Evolutionary conservation across 83 land plant species (phyloP), one percentile per base, ranked within the genome.

Genomic region (Picea abies): DNA sequence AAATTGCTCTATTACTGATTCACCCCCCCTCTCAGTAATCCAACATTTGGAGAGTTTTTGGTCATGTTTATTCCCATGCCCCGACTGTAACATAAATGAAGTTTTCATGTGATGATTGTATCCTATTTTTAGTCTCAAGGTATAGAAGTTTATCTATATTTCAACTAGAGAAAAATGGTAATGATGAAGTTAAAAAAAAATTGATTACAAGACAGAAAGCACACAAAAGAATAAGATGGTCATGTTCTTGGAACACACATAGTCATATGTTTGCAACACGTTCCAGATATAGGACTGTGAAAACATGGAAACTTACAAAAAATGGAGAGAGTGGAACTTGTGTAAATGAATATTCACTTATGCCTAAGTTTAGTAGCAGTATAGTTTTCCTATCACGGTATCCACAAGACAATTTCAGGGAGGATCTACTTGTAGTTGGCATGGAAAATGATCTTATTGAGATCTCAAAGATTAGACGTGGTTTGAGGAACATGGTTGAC

Each of bases 151-250:
- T 96, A 60, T 96, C 99, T 66, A 78, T 96, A 15, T 97, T 94
- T 79, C 72, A 84, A 26, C 86, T 93, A 25, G 72, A 87, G 39
- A 84, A 85, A 78, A 25, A 88, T 84, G 93, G 90, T 35, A 49
- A 29, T 4, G 87, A 86, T 44, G 90, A 91, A 44, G 71, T 87
- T 20, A 66, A 79, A 5, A 70, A 91, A 66, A 65, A 94, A 61
- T 85, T 94, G 41, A 29, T 97, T 56, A 79, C 88, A 37, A 91
- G 85, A 82, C 91, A 91, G 15, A 97, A 95, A 60, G 96, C 93
- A 12, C 99, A 95, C 81, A 97, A 96, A 83, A 90, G 98, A 85
- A 97, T 97, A 35, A 94, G 95, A 77, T 97, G 99, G 99, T 81
- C 97, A 25, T 94, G 98, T 76, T 92, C 98, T 8, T 97, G 99